Evolutionary conservation across 768 basidiomycete genomes (phyloP).

Genomic region (Lentinula sp.): DNA sequence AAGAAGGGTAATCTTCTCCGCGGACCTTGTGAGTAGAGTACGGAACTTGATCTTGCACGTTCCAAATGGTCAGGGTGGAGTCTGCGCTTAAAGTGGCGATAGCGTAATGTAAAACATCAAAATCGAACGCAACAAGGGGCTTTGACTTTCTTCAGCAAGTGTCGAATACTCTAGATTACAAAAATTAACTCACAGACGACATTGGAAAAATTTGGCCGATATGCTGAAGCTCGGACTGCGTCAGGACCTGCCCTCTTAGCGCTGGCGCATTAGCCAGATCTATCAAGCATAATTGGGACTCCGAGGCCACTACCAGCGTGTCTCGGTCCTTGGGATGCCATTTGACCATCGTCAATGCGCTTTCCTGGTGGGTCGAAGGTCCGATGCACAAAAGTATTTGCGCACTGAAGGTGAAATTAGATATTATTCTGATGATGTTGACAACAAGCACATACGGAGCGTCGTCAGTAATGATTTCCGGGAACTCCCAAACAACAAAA

Average conservation of each 20-base stretch:
- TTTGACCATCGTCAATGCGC: constrained; percentile 75
- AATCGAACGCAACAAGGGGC: constrained; percentile 82
- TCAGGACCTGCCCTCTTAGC: constrained; percentile 59
- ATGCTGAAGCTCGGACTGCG: constrained; percentile 63
- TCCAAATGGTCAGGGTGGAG: constrained; percentile 79
- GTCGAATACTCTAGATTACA: neutral
- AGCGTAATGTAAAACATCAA: constrained; percentile 71
- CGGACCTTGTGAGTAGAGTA: constrained; percentile 73
- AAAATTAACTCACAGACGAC: constrained; percentile 50
- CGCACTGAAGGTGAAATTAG: constrained; percentile 38
- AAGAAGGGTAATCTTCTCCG: constrained; percentile 79
- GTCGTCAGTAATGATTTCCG: constrained; percentile 79
- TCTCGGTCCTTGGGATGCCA: constrained; percentile 85
- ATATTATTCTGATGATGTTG: neutral
- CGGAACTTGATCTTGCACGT: constrained; percentile 67
- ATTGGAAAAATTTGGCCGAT: constrained; percentile 65
- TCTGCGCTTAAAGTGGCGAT: constrained; percentile 81
- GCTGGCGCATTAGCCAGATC: constrained; percentile 60
- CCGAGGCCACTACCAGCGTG: constrained; percentile 78
- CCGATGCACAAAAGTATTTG: constrained; percentile 62
- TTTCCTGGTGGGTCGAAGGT: constrained; percentile 47
- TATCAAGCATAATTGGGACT: constrained; percentile 68
- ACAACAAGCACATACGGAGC: constrained; percentile 58
- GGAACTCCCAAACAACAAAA: constrained; percentile 85
- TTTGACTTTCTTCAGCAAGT: constrained; percentile 21